Evolutionary conservation across 192 early-diverging fungal species (phyloP).

Genomic region (Chytriomyces confervae): DNA sequence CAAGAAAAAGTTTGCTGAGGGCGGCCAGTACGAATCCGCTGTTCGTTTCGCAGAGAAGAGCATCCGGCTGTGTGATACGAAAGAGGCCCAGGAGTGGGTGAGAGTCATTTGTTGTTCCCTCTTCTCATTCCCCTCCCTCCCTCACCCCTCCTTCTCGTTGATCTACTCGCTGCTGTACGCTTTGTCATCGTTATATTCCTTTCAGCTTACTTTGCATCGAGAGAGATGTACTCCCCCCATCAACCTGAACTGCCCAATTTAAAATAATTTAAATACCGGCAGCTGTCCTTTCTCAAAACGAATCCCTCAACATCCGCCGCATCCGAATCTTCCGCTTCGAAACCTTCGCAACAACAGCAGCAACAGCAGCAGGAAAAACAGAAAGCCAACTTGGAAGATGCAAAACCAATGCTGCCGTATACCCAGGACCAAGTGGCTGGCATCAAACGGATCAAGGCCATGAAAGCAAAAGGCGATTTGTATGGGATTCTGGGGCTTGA

Average conservation of each 20-base stretch:
- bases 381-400: constrained; percentile 24
- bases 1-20: constrained; percentile 63
- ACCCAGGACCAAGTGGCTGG: constrained; percentile 79
- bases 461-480: constrained; percentile 73
- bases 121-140: neutral
- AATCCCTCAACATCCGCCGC: constrained; percentile 31
- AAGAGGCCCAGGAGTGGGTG: constrained; percentile 62
- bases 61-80: constrained; percentile 76
- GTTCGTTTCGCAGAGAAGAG: constrained; percentile 87
- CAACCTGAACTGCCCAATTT: neutral
- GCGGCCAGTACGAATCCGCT: constrained; percentile 71
- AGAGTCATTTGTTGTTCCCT: neutral
- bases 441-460: constrained; percentile 77
- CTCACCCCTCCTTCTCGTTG: neutral
- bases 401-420: constrained; percentile 58
- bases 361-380: constrained; percentile 40
- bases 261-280: neutral
- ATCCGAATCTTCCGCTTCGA: constrained; percentile 31
- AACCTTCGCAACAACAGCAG: constrained; percentile 19
- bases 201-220: neutral
- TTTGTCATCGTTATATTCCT: neutral
- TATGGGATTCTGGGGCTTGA: constrained; percentile 82
- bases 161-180: too few species aligned
- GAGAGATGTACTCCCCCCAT: neutral
- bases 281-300: constrained; percentile 21